Evolutionary conservation across 495 filamentous ascomycete species (phyloP).

Genomic region (Neurospora sp.): DNA sequence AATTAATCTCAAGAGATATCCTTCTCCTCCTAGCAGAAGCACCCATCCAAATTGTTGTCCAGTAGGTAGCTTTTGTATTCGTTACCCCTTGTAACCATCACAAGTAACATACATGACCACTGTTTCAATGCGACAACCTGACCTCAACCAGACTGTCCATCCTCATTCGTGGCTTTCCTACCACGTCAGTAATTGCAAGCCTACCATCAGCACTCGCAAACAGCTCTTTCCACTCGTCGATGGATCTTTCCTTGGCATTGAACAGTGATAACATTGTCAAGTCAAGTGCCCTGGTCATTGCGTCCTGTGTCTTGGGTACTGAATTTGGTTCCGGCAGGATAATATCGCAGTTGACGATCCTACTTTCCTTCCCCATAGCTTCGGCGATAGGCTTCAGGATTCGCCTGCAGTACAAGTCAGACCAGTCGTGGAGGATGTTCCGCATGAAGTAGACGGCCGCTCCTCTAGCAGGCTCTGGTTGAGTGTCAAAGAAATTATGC

Average conservation of each 20-base stretch:
- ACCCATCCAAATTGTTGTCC: too few species aligned
- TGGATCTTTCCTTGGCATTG: constrained; percentile 8
- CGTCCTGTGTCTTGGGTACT: constrained; percentile 3
- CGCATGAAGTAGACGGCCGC: constrained; percentile 30
- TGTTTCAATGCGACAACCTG: background rate
- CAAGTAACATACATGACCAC: too few species aligned
- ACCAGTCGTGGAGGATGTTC: constrained; percentile 36
- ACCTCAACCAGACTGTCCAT: constrained; percentile 9
- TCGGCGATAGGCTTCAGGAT: constrained; percentile 28
- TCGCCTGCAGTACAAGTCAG: constrained; percentile 21
- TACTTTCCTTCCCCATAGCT: constrained; percentile 22
- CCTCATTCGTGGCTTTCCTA: constrained; percentile 7
- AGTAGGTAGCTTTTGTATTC: too few species aligned
- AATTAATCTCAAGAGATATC: too few species aligned
- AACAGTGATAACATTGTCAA: constrained; percentile 12
- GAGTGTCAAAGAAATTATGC: constrained; percentile 30
- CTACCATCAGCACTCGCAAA: constrained; percentile 7
- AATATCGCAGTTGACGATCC: constrained; percentile 25
- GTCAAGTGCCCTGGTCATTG: constrained; percentile 6
- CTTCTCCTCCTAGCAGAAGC: too few species aligned
- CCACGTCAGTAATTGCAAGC: constrained; percentile 2
- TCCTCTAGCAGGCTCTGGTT: constrained; percentile 17
- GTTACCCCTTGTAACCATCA: too few species aligned
- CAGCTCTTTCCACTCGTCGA: constrained; percentile 8
- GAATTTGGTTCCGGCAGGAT: constrained; percentile 20